phyloP scores from a whole-genome alignment of 495 filamentous ascomycete genomes.

The Talaromyces adpressus region DNA sequence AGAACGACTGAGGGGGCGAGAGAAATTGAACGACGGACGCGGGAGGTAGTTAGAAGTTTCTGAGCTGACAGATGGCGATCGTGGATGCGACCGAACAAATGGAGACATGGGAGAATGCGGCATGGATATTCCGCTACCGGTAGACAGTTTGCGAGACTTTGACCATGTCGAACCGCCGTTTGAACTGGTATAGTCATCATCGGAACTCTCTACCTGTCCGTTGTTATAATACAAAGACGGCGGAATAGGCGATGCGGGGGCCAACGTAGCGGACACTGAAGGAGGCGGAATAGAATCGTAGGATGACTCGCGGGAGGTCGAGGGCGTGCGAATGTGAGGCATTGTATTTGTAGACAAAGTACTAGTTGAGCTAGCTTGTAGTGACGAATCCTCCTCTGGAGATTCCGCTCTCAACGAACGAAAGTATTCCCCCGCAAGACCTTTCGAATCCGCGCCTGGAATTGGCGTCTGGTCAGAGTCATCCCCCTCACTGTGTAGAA shows the following conservation, averaged over 20 bases:
- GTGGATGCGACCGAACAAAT: conserved; percentile 42
- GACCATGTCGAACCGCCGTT: conserved; percentile 47
- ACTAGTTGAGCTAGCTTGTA: background rate
- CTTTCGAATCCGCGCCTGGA: background rate
- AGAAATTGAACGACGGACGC: conserved; percentile 85
- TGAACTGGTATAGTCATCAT: conserved; percentile 53
- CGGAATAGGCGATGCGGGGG: conserved; percentile 52
- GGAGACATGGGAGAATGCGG: conserved; percentile 62
- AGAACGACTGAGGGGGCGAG: conserved; percentile 76
- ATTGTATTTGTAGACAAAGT: background rate
- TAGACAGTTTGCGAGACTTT: conserved; percentile 53
- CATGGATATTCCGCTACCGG: conserved; percentile 54
- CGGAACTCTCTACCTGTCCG: conserved; percentile 48
- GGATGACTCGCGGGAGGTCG: conserved; percentile 27
- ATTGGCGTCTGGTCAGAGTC: conserved; percentile 23
- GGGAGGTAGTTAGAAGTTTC: conserved; percentile 60
- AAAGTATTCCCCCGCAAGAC: conserved; percentile 24
- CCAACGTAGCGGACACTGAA: conserved; percentile 39
- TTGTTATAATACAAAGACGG: conserved; percentile 47
- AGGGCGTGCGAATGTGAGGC: conserved; percentile 4
- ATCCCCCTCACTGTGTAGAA: conserved; percentile 38
- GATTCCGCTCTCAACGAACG: conserved; percentile 39
- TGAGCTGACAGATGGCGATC: conserved; percentile 78
- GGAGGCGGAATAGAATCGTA: conserved; percentile 43
- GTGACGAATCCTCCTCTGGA: conserved; percentile 32